Percentiles rank a stretch among this genome's conserved stretches.
Conservation (phyloP, 805 yeast genomes). For the Pichia californica region DNA sequence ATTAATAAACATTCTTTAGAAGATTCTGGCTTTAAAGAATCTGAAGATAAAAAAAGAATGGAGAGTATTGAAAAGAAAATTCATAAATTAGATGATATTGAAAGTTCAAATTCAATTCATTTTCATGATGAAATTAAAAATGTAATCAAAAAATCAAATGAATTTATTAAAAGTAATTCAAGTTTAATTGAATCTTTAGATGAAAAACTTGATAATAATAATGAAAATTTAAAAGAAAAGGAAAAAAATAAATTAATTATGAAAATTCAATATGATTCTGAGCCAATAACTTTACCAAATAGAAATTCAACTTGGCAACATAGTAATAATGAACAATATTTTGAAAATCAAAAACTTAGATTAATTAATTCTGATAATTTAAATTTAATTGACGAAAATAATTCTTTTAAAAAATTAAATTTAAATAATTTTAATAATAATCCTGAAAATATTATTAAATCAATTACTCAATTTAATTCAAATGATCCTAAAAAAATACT, state of each 20-base stretch:
- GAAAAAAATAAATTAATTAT: background rate
- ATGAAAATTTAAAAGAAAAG: no score
- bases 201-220: background rate
- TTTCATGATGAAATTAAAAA: background rate
- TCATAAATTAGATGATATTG: background rate
- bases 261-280: background rate
- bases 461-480: background rate
- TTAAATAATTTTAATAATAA: background rate
- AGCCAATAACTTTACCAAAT: slow-evolving; percentile 8
- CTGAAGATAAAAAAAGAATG: slow-evolving; percentile 5
- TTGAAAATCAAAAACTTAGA: background rate
- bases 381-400: background rate
- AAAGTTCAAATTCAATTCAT: no score
- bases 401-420: background rate
- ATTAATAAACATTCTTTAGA: background rate
- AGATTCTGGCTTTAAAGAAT: slow-evolving; percentile 7
- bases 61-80: slow-evolving; percentile 2
- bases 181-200: background rate
- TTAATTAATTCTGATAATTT: background rate
- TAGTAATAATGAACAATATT: slow-evolving; percentile 2
- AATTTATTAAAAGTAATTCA: no score
- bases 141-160: background rate
- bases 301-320: slow-evolving; percentile 10
- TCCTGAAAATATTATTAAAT: background rate
- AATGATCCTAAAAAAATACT: slow-evolving; percentile 15